Base-by-base conservation (phyloP, 441 rosid species). In the Erodium texanum region DNA sequence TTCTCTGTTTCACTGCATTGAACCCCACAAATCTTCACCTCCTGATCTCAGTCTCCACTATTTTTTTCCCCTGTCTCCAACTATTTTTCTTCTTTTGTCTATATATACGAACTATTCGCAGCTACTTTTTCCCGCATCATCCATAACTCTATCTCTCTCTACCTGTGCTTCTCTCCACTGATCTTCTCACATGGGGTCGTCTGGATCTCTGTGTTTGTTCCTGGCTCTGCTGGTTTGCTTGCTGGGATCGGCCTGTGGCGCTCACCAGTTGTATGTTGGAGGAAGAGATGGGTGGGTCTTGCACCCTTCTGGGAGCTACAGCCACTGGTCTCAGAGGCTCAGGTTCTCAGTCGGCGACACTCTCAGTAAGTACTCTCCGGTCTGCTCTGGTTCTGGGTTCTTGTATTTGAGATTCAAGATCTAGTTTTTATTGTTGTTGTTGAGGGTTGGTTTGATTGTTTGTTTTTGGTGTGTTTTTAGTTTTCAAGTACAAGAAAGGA, bases 211-310 rank as follows among this genome's bases (percentile, higher is more conserved):
- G 20, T 50, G n/a, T n/a, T 43, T 79, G 69, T 9, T 73, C 56
- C 11, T 64, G 9, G 68, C 52, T 54, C 43, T 76, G 29, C 36
- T 78, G 34, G 19, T 45, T 16, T 34, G 43, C 66, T 68, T 48
- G 12, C 3, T 80, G 11, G 19, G 58, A 4, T 64, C 61, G 32
- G 68, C 78, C 16, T 74, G 81, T 27, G 22, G 67, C 1, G 85
- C 80, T 15, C 62, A 34, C 70, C 73, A 4, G 56, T 81, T 84
- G 70, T 2, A 65, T 24, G 92, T 86, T 3, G 98, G 93, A 18
- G 93, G 91, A 1, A 74, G 24, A 52, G 85, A 85, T 64, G 93
- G 90, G 1, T 92, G 98, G 98, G 88, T 80, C 23, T 15, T 74
- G 3, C 76, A 79, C 4, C 96, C 97, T 2, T 32, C 77, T 24